These are phyloP conservation scores for Phylloporus sp. DNA, from an alignment of 768 basidiomycete species.

Conservation along the genomic window DNA sequence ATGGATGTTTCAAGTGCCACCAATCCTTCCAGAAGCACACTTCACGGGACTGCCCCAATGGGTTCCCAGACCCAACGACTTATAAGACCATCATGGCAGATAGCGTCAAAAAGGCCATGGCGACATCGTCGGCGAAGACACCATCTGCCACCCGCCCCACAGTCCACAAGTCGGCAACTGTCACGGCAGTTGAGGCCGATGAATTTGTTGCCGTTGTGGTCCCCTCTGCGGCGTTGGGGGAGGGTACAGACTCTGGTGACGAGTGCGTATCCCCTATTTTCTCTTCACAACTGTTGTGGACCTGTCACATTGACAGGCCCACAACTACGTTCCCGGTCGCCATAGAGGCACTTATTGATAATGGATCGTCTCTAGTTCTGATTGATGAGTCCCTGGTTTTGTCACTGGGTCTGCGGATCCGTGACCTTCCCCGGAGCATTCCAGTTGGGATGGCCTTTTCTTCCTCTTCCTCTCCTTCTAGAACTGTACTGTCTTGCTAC, in stretches of 20 bases:
- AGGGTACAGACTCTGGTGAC: not conserved
- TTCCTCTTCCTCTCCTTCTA: not conserved
- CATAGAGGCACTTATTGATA: slow-evolving; percentile 25
- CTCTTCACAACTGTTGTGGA: slow-evolving; percentile 7
- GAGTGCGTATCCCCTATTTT: slow-evolving; percentile 7
- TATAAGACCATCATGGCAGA: not conserved
- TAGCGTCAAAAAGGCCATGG: not conserved
- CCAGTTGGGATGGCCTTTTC: not conserved
- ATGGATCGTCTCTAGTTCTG: slow-evolving; percentile 31
- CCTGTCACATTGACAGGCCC: slow-evolving; percentile 9
- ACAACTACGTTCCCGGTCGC: not conserved
- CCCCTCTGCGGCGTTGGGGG: not conserved
- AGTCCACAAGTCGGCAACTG: fast-evolving
- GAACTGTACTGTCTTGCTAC: too few relatives aligned
- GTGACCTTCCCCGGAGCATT: not conserved
- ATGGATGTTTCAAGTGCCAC: not conserved
- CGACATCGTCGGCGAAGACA: not conserved
- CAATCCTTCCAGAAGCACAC: not conserved
- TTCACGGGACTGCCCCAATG: not conserved
- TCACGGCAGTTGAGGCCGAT: not conserved
- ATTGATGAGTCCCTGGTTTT: not conserved
- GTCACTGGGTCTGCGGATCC: not conserved
- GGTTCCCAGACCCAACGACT: not conserved
- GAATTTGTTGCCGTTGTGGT: not conserved
- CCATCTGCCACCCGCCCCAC: not conserved